Evolutionary conservation across 768 basidiomycete species (phyloP).

Genomic region (Rhizopogon salebrosus): DNA sequence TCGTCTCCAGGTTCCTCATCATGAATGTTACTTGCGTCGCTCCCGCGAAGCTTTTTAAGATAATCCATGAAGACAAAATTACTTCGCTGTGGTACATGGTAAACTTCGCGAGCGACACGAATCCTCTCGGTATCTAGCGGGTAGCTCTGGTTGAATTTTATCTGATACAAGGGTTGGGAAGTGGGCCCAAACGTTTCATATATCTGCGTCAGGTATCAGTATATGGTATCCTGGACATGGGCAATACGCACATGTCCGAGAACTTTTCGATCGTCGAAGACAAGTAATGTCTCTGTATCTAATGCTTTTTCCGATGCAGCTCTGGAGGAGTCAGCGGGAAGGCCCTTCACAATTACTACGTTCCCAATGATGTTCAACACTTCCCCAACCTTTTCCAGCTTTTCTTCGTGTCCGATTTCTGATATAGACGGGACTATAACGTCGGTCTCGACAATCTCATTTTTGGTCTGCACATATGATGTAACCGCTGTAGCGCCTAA

Average conservation of each 20-base stretch:
- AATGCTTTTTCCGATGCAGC: constrained; percentile 59
- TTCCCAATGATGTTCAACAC: constrained; percentile 70
- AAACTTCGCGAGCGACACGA: constrained; percentile 58
- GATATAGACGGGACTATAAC: constrained; percentile 59
- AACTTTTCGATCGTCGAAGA: constrained; percentile 86
- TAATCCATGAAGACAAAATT: constrained; percentile 78
- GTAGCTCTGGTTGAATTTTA: constrained; percentile 69
- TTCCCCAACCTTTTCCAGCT: constrained; percentile 72
- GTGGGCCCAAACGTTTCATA: constrained; percentile 97
- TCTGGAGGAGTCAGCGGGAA: constrained; percentile 36
- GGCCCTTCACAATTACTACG: constrained; percentile 69
- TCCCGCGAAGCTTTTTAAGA: constrained; percentile 71
- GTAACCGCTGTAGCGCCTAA: constrained; percentile 33
- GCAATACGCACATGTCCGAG: constrained; percentile 72
- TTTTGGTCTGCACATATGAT: constrained; percentile 57
- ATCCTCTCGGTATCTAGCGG: constrained; percentile 57
- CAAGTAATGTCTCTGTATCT: constrained; percentile 86
- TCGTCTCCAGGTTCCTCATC: constrained; percentile 92
- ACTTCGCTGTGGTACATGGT: constrained; percentile 77
- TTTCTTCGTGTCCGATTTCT: constrained; percentile 58
- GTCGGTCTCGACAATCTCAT: constrained; percentile 59
- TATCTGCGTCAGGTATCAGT: constrained; percentile 44
- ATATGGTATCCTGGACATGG: constrained; percentile 1
- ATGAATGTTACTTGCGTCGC: constrained; percentile 90
- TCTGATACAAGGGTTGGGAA: constrained; percentile 81